These are phyloP conservation scores for Aeschynomene evenia DNA, from an alignment of 306 rosid genomes.

Conservation along the genomic window DNA sequence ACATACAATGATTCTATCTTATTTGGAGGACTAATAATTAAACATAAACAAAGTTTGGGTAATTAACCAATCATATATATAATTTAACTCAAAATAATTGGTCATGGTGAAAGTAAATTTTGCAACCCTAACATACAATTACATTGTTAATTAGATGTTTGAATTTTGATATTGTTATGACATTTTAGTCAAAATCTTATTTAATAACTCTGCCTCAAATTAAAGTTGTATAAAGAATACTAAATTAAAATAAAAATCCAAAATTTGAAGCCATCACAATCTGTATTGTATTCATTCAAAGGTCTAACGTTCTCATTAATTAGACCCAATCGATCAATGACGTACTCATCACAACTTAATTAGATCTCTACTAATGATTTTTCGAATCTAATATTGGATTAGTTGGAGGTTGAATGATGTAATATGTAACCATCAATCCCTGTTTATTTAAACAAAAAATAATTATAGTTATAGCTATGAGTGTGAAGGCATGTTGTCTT, in stretches of 20 bases:
- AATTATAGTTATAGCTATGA: not conserved
- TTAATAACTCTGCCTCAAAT: too few species aligned
- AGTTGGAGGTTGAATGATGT: not conserved
- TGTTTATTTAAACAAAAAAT: not conserved
- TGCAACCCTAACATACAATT: too few species aligned
- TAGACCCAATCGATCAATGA: not conserved
- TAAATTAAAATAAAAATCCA: too few species aligned
- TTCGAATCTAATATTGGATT: not conserved
- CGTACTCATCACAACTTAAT: too few species aligned
- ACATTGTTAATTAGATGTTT: too few species aligned
- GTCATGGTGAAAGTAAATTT: too few species aligned
- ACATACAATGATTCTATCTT: not conserved
- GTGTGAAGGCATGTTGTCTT: not conserved
- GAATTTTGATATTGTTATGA: too few species aligned
- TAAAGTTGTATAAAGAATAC: too few species aligned
- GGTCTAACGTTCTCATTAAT: not conserved
- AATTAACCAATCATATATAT: not conserved
- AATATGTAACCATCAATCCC: not conserved
- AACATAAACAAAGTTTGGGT: not conserved
- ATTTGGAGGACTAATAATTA: not conserved
- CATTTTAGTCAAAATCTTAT: too few species aligned
- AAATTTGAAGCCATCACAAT: not conserved
- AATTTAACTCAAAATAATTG: too few species aligned
- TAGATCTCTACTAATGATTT: not conserved
- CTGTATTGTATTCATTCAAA: not conserved